Conservation (phyloP, 208 protist species). For the Wallacemonas rigidus region DNA sequence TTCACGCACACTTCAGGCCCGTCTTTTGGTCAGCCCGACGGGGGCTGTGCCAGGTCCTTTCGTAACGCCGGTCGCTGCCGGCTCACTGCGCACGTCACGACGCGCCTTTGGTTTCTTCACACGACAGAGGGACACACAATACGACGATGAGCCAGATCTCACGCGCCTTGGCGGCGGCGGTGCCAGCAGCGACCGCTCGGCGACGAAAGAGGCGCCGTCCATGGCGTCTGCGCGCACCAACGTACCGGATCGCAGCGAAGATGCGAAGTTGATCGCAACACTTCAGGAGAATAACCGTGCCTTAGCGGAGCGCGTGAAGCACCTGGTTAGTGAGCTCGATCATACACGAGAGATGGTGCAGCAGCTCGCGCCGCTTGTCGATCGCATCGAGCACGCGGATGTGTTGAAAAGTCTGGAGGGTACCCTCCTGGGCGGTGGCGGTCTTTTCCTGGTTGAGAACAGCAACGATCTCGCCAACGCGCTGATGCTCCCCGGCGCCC, state of each 20-base stretch:
- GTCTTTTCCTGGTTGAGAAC: conserved; percentile 50
- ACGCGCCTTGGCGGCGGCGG: conserved; percentile 14
- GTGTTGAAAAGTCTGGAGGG: conserved; percentile 29
- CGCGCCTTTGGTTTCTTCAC: conserved; percentile 6
- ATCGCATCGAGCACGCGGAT: conserved; percentile 20
- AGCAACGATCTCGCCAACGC: conserved; percentile 42
- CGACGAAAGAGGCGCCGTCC: neutral
- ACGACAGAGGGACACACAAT: neutral
- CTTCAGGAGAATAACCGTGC: conserved; percentile 29
- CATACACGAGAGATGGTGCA: conserved; percentile 27
- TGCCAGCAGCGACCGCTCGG: conserved; percentile 18
- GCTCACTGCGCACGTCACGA: neutral
- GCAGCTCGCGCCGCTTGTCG: conserved; percentile 32
- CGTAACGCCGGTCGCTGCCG: neutral
- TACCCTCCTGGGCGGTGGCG: conserved; percentile 34
- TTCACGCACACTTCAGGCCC: too few species aligned
- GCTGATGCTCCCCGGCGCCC: conserved; percentile 46
- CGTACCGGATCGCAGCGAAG: conserved; percentile 1
- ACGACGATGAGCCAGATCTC: neutral
- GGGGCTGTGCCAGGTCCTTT: too few species aligned
- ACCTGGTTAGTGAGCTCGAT: conserved; percentile 20
- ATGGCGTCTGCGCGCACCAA: conserved; percentile 11
- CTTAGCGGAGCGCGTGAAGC: conserved; percentile 21
- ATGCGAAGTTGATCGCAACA: conserved; percentile 24
- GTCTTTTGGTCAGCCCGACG: too few species aligned